phyloP scores from a whole-genome alignment of 257 asterid genomes.

The Nicotiana paniculata region DNA sequence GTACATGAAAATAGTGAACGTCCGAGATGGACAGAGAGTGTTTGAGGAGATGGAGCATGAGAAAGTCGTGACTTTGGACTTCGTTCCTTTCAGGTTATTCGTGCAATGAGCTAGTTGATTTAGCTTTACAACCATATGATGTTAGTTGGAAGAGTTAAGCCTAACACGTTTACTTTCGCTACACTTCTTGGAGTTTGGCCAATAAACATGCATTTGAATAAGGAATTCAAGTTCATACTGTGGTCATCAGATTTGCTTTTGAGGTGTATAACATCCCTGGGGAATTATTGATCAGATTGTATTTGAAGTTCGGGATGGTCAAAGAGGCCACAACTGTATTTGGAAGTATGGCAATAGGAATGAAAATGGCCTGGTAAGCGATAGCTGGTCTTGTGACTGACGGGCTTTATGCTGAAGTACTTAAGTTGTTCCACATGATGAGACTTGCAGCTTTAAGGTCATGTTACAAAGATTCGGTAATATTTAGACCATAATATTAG shows the following conservation, averaged over 20 bases:
- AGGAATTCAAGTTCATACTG: slow-evolving; percentile 59
- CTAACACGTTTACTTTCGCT: slow-evolving; percentile 27
- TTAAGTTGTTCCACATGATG: slow-evolving; percentile 50
- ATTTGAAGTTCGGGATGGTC: slow-evolving; percentile 62
- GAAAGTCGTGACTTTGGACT: no score
- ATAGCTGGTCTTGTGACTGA: slow-evolving; percentile 61
- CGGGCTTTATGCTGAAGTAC: slow-evolving; percentile 53
- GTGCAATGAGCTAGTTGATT: no score
- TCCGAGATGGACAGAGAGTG: slow-evolving; percentile 28
- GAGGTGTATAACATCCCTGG: slow-evolving; percentile 44
- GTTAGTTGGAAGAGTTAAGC: slow-evolving; percentile 20
- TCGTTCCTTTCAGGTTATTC: no score
- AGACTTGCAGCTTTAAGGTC: slow-evolving; percentile 60
- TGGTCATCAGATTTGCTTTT: slow-evolving; percentile 49
- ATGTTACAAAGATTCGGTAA: slow-evolving; percentile 40
- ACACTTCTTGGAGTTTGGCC: slow-evolving; percentile 67
- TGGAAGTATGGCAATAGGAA: slow-evolving; percentile 29
- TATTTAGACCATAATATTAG: slow-evolving; percentile 38
- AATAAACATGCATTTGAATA: slow-evolving; percentile 30
- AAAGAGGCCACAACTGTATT: slow-evolving; percentile 52
- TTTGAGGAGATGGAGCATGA: no score
- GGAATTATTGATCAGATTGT: slow-evolving; percentile 62
- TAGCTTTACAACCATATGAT: no score
- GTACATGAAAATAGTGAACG: slow-evolving; percentile 51
- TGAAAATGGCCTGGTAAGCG: neutral